Base-by-base conservation (phyloP, 345 rosid species). In the Boechera retrofracta region DNA sequence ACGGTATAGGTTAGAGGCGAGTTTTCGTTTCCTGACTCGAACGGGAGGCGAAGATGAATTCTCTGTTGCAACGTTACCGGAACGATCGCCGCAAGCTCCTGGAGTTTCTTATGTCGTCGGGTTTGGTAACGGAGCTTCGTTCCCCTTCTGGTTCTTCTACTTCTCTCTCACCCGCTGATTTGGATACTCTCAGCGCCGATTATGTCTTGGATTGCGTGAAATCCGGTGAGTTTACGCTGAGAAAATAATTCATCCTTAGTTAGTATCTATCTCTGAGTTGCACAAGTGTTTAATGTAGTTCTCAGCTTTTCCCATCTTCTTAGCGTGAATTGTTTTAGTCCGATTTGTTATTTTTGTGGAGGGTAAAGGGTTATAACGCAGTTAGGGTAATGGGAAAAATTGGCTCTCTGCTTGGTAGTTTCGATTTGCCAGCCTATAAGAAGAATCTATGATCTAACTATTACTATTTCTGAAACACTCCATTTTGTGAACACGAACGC, bases 61-160 rank as follows among this genome's bases (percentile, higher is more conserved):
- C 82, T 71, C 80, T 87, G 62, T 57, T 91, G 68, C 80, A 83
- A 9, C 90, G 85, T 44, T 89, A 92, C 89, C 90, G 98, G 71
- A 73, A 78, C 68, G 98, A 95, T 89, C 98, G 98, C 69, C 97
- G 96, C 66, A 89, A 88, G 88, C 90, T 95, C 28, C 29, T 95
- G 45, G 89, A 87, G 82, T 95, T 86, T 75, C 84, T 92, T 49
- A 64, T 92, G 15, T 80, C 94, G 0, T 89, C 94, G 41, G 90
- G 88, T 28, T 80, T 80, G 62, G 81, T 89, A 36, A 86, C 54
- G 39, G 94, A 86, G 81, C 80, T 81, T 57, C 97, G 88, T 31
- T 76, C 86, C 10, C 81, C 87, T 21, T 80, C 89, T 12, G 95
- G 83, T 64, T 67, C 85, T 21, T 16, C 81, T 60, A 29, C 82